phyloP scores from a whole-genome alignment of 2,329 filamentous ascomycete species.

The Arthrobotrys megalospora region DNA sequence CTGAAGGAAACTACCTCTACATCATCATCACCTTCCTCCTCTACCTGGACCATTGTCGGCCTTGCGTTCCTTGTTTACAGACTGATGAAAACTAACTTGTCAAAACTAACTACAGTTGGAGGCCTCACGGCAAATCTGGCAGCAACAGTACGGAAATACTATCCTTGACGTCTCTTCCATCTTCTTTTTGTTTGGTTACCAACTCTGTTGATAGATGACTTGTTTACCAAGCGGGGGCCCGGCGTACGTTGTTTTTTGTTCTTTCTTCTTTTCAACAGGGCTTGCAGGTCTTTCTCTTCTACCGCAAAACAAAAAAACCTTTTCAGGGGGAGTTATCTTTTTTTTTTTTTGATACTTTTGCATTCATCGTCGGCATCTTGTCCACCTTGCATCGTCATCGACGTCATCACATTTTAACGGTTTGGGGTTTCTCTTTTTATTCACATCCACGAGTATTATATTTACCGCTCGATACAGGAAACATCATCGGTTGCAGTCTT shows the following conservation, averaged over 20 bases:
- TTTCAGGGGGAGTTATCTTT: constrained; percentile 13
- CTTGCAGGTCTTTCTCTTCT: constrained; percentile 38
- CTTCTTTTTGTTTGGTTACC: constrained; percentile 41
- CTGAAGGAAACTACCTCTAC: constrained; percentile 2
- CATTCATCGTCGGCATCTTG: constrained; percentile 15
- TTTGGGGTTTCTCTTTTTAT: constrained; percentile 27
- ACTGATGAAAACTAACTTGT: constrained; percentile 34
- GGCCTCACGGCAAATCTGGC: constrained; percentile 56
- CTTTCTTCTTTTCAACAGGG: constrained; percentile 33
- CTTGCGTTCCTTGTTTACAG: constrained; percentile 18
- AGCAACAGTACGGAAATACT: constrained; percentile 40
- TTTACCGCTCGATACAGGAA: constrained; percentile 53
- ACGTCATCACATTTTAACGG: constrained; percentile 21
- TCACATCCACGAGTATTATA: constrained; percentile 43
- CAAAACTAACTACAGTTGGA: constrained; percentile 49
- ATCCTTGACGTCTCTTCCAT: constrained; percentile 53
- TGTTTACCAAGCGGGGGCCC: constrained; percentile 52
- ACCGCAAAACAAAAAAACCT: constrained; percentile 12
- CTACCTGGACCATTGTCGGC: constrained; percentile 12
- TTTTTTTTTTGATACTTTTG: constrained; percentile 24
- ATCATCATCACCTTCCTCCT: not conserved
- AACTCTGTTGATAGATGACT: constrained; percentile 55
- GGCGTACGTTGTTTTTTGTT: constrained; percentile 34
- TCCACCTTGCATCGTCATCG: constrained; percentile 29
- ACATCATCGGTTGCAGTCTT: constrained; percentile 40